A percentile compares a stretch with the other conserved stretches of the same genome.
Evolutionary conservation across 176 grass and related monocot species (phyloP).

Genomic region (Cymbopogon citratus): DNA sequence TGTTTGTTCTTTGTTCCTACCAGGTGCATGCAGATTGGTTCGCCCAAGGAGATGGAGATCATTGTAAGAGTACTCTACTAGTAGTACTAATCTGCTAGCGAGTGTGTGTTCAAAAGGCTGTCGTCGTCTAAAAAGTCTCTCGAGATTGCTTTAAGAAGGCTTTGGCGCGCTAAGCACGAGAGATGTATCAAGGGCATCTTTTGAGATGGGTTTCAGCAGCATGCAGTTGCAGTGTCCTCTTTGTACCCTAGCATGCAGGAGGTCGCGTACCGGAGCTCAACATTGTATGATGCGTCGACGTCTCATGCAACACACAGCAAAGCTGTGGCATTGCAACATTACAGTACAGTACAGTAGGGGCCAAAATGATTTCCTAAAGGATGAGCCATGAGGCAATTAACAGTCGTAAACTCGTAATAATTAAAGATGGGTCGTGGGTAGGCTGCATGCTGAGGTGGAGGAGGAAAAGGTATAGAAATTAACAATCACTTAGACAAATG

Average conservation of each 20-base stretch:
- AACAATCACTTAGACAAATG: too few species aligned
- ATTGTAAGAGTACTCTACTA: not conserved
- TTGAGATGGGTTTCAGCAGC: constrained; percentile 27
- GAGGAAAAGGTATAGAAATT: too few species aligned
- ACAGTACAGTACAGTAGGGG: too few species aligned
- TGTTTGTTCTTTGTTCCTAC: constrained; percentile 1
- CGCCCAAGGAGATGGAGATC: not conserved
- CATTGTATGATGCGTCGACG: too few species aligned
- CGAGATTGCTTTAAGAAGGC: constrained; percentile 42
- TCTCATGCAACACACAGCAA: too few species aligned
- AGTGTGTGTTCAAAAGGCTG: constrained; percentile 26
- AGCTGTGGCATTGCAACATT: too few species aligned
- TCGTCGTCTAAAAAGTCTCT: constrained; percentile 30
- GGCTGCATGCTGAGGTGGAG: too few species aligned
- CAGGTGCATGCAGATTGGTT: not conserved
- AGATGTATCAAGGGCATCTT: constrained; percentile 40
- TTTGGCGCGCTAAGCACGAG: constrained; percentile 42
- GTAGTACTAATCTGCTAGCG: not conserved
- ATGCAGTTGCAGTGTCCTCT: constrained; percentile 1
- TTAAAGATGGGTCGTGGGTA: too few species aligned
- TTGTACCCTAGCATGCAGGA: constrained; percentile 22
- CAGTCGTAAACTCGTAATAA: too few species aligned
- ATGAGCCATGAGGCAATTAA: too few species aligned
- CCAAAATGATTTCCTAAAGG: too few species aligned
- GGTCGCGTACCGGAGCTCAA: too few species aligned